Conservation (phyloP, 2,329 filamentous ascomycete genomes). For the Beauveria scarabaeidicola region DNA sequence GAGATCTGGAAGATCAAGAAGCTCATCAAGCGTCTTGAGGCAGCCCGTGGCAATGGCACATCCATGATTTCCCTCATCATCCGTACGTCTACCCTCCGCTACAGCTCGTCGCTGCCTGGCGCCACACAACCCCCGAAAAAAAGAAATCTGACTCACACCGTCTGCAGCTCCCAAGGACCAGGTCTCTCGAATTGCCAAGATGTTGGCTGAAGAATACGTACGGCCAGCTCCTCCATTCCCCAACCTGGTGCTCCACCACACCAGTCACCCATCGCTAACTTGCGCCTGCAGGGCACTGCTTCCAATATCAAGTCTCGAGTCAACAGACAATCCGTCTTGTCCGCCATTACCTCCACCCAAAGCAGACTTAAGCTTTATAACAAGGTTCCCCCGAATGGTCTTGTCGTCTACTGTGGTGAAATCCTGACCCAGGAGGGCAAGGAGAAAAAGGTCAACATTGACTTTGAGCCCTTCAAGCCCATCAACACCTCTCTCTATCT, state of each 20-base stretch:
- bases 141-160: constrained; percentile 1
- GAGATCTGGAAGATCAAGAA: constrained; percentile 99
- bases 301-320: constrained; percentile 99
- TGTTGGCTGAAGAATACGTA: constrained; percentile 99
- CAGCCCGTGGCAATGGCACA: constrained; percentile 95
- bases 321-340: constrained; percentile 95
- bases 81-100: constrained; percentile 51
- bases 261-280: constrained; percentile 6
- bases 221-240: constrained; percentile 25
- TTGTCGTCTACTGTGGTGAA: constrained; percentile 99
- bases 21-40: constrained; percentile 96
- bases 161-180: constrained; percentile 87
- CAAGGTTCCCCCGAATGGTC: constrained; percentile 94
- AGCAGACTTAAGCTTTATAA: constrained; percentile 98
- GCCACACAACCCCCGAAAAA: neutral
- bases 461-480: constrained; percentile 99
- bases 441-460: constrained; percentile 99
- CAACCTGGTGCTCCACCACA: neutral
- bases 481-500: constrained; percentile 99
- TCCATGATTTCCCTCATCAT: constrained; percentile 99
- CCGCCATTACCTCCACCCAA: constrained; percentile 97
- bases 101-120: neutral
- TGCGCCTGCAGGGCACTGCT: constrained; percentile 68
- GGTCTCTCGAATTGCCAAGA: constrained; percentile 91
- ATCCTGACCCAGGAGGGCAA: constrained; percentile 98